phyloP scores from a whole-genome alignment of 352 stramenopile species.

The Phytophthora lateralis region DNA sequence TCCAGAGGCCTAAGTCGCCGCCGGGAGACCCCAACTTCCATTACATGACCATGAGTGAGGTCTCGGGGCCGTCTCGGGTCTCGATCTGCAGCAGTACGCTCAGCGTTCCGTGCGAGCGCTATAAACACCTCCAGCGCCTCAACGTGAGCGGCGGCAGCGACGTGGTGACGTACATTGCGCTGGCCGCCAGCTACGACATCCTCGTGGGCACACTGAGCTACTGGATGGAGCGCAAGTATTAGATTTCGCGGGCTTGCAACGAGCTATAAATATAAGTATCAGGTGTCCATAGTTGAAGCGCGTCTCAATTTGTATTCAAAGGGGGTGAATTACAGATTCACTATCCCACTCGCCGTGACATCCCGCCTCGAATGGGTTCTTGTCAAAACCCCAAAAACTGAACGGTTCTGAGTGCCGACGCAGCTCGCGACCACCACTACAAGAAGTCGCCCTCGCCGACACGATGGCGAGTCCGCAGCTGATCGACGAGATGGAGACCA shows the following conservation, averaged over 20 bases:
- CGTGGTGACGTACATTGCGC: slow-evolving; percentile 69
- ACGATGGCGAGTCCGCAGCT: slow-evolving; percentile 52
- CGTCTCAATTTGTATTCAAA: slow-evolving; percentile 2
- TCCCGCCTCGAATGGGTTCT: slow-evolving; percentile 4
- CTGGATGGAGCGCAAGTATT: slow-evolving; percentile 81
- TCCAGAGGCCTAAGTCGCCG: slow-evolving; percentile 60
- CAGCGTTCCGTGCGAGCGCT: slow-evolving; percentile 61
- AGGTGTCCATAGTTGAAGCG: slow-evolving; percentile 13
- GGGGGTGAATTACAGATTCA: background rate
- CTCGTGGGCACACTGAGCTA: slow-evolving; percentile 70
- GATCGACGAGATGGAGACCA: slow-evolving; percentile 56
- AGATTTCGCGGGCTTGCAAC: slow-evolving; percentile 16
- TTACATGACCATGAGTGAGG: slow-evolving; percentile 83
- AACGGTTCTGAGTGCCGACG: background rate
- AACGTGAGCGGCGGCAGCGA: slow-evolving; percentile 79
- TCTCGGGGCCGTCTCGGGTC: slow-evolving; percentile 58
- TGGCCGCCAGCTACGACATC: slow-evolving; percentile 83
- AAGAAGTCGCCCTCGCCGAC: background rate
- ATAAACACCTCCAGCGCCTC: slow-evolving; percentile 79
- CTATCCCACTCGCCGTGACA: background rate
- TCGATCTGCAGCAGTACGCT: slow-evolving; percentile 79
- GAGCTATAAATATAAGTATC: slow-evolving; percentile 29
- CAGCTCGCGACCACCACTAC: background rate
- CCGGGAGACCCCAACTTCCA: slow-evolving; percentile 61
- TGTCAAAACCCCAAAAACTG: slow-evolving; percentile 9